Conservation (phyloP, 2,329 filamentous ascomycete genomes). For the Phialophora chinensis region DNA sequence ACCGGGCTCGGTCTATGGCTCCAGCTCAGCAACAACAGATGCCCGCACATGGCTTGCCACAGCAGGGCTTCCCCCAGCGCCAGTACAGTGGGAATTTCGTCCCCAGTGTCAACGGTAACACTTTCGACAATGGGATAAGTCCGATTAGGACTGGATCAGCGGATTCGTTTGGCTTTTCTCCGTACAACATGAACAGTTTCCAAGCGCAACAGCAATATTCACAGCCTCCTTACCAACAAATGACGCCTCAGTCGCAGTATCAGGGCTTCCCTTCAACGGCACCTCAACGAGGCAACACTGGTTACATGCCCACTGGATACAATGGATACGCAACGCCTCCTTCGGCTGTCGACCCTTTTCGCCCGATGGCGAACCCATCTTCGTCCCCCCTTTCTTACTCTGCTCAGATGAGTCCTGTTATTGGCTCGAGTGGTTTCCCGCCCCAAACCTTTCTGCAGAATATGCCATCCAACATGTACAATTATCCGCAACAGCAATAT, state of each 20-base stretch:
- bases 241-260: slow-evolving; percentile 62
- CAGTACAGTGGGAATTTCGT: slow-evolving; percentile 51
- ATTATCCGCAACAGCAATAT: slow-evolving; percentile 53
- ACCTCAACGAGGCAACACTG: slow-evolving; percentile 51
- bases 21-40: slow-evolving; percentile 51
- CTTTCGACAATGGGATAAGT: slow-evolving; percentile 45
- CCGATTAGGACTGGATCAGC: slow-evolving; percentile 47
- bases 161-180: slow-evolving; percentile 47
- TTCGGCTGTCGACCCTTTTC: slow-evolving; percentile 49
- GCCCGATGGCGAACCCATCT: slow-evolving; percentile 48
- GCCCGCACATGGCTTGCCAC: slow-evolving; percentile 41
- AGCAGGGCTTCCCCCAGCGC: slow-evolving; percentile 46
- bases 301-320: slow-evolving; percentile 51
- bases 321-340: slow-evolving; percentile 51
- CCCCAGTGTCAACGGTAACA: slow-evolving; percentile 46
- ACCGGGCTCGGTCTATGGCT: slow-evolving; percentile 51
- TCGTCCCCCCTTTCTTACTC: slow-evolving; percentile 46
- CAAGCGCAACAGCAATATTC: slow-evolving; percentile 46
- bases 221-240: slow-evolving; percentile 49
- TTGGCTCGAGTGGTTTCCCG: slow-evolving; percentile 51
- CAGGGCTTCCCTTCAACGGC: slow-evolving; percentile 59
- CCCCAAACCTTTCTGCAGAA: slow-evolving; percentile 54
- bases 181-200: slow-evolving; percentile 47
- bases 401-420: slow-evolving; percentile 52
- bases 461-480: slow-evolving; percentile 55